Conservation (phyloP, 2,329 filamentous ascomycete species). For the Bipolaris oryzae region DNA sequence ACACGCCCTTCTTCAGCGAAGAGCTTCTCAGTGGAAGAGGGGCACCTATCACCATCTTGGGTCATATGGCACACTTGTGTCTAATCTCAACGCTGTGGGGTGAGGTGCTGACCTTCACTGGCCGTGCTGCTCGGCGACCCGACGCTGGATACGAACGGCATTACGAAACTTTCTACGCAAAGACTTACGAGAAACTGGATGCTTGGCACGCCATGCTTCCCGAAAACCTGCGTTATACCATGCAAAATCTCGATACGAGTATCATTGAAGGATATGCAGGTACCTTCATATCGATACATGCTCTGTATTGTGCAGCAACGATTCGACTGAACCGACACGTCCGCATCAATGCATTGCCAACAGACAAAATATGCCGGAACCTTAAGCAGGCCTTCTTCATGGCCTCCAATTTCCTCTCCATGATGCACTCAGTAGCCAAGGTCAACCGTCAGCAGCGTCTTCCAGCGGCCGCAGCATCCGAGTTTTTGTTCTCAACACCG, state of each 20-base stretch:
- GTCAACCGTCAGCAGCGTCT: slow-evolving; percentile 37
- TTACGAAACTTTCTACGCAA: slow-evolving; percentile 60
- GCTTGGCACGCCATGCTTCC: slow-evolving; percentile 67
- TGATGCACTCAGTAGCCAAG: slow-evolving; percentile 42
- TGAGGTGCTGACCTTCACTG: slow-evolving; percentile 66
- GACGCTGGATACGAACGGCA: slow-evolving; percentile 51
- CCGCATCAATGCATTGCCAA: slow-evolving; percentile 33
- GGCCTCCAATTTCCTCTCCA: slow-evolving; percentile 38
- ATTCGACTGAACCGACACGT: slow-evolving; percentile 70
- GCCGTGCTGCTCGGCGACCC: slow-evolving; percentile 57
- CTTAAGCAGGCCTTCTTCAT: slow-evolving; percentile 36
- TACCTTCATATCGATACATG: slow-evolving; percentile 67
- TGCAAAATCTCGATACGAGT: slow-evolving; percentile 63
- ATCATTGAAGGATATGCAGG: slow-evolving; percentile 61
- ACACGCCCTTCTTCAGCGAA: slow-evolving; percentile 66
- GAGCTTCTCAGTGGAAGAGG: slow-evolving; percentile 51
- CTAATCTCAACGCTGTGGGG: slow-evolving; percentile 70
- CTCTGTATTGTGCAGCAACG: slow-evolving; percentile 68
- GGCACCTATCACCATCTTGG: slow-evolving; percentile 45
- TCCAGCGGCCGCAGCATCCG: slow-evolving; percentile 27
- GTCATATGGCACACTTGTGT: slow-evolving; percentile 65
- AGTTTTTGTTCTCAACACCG: slow-evolving; percentile 57
- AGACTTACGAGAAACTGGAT: slow-evolving; percentile 59
- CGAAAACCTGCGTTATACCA: slow-evolving; percentile 59
- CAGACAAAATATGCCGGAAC: slow-evolving; percentile 41